Evolutionary conservation across 352 stramenopile genomes (phyloP), one percentile per base, ranked within the genome.

Genomic region (Pythium monospermum): DNA sequence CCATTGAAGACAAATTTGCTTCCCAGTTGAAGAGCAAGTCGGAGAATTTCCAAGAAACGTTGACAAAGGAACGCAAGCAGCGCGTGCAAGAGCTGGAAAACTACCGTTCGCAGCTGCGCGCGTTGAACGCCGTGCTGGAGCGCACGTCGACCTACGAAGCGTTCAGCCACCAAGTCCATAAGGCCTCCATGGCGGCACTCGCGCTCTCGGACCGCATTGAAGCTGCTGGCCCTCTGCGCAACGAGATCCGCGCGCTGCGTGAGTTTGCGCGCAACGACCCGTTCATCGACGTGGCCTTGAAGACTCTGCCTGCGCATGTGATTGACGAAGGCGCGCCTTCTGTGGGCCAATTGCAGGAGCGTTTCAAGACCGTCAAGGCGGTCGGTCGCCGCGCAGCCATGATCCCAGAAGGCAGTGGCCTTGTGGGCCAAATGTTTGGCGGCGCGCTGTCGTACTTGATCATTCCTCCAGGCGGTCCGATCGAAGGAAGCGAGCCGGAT

Each of bases 81-180:
- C 80, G 76, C 25, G 59, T 83, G 12, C 39, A 66, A 47, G 70
- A 88, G 58, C 55, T 92, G 32, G 68, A 90, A 42, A 71, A 63
- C 23, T 87, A 87, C 57, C 78, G 76, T 22, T 71, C 72, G 15
- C 61, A 90, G 57, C 53, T 90, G 18, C 73, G 68, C 22, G 81
- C 81, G 1, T 56, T 92, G 35, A 83, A 86, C 49, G 64, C 68
- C 3, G 67, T 92, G 25, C 53, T 92, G 30, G 76, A 89, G 48
- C 76, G 68, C 47, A 87, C 77, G 11, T 91, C 73, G 30, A 86
- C 78, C 35, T 91, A 93, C 61, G 77, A 93, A 53, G 73, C 79
- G 16, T 89, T 93, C 55, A 93, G 79, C 64, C 79, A 91, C 66
- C 76, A 87, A 39, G 75, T 91, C 6, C 82, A 93, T 73, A 87